Conservation (phyloP, 2,329 filamentous ascomycete genomes). For the Aureobasidium sp. region DNA sequence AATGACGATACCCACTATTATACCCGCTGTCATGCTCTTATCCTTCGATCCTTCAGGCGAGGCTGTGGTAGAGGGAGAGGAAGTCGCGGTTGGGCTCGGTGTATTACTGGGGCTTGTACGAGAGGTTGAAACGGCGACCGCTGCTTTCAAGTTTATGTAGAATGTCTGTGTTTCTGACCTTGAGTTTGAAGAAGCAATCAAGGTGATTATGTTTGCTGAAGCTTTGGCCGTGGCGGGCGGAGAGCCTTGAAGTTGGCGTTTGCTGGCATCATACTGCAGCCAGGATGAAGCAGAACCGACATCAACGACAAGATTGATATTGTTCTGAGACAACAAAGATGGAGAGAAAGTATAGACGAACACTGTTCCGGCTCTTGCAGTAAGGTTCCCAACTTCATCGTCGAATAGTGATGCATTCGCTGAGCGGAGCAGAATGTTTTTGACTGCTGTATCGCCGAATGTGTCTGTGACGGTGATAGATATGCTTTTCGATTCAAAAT, state of each 20-base stretch:
- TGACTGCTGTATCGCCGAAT: constrained; percentile 53
- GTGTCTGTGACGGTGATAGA: constrained; percentile 53
- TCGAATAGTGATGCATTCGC: constrained; percentile 36
- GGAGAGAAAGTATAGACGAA: constrained; percentile 45
- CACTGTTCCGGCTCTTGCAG: constrained; percentile 42
- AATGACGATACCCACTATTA: constrained; percentile 30
- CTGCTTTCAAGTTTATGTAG: constrained; percentile 31
- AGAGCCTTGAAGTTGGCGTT: constrained; percentile 42
- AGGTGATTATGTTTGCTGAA: constrained; percentile 34
- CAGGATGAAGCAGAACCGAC: constrained; percentile 38
- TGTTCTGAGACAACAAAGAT: constrained; percentile 35
- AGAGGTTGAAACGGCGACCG: not conserved
- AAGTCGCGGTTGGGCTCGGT: constrained; percentile 17
- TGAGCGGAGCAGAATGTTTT: constrained; percentile 40
- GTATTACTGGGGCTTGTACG: not conserved
- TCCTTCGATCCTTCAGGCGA: not conserved
- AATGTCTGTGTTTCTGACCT: constrained; percentile 38
- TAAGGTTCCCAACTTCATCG: constrained; percentile 38
- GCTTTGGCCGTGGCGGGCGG: constrained; percentile 38
- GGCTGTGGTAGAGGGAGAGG: constrained; percentile 16
- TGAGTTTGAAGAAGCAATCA: constrained; percentile 26
- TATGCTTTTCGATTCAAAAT: constrained; percentile 55
- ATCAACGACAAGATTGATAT: constrained; percentile 38
- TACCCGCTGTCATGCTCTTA: constrained; percentile 15
- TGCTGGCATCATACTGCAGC: constrained; percentile 43